phyloP scores from a whole-genome alignment of 1,139 yeast species.

The Sugiyamaella japonica region DNA sequence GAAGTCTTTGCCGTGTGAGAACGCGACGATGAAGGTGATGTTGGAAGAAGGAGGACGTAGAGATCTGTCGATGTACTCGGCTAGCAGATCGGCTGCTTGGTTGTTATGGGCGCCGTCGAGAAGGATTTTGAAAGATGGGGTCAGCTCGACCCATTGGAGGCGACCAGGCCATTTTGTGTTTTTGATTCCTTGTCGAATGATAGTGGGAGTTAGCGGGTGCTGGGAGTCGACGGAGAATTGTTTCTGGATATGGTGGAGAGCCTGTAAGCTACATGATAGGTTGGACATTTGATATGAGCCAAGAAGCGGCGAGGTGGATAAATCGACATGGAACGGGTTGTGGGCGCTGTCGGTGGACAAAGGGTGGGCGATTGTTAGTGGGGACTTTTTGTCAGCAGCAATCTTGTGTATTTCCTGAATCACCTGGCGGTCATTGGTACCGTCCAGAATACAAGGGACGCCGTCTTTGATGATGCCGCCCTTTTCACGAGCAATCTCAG shows the following conservation, averaged over 20 bases:
- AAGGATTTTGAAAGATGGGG: conserved; percentile 48
- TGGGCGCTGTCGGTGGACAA: neutral
- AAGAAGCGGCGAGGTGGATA: conserved; percentile 51
- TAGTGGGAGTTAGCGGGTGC: conserved; percentile 32
- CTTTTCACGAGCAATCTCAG: conserved; percentile 69
- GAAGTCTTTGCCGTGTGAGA: conserved; percentile 71
- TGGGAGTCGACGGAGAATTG: conserved; percentile 23
- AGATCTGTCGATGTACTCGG: conserved; percentile 43
- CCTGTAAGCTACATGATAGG: conserved; percentile 64
- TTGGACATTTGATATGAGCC: conserved; percentile 76
- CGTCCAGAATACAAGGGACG: conserved; percentile 71
- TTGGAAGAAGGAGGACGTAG: conserved; percentile 27
- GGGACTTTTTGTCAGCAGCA: conserved; percentile 21
- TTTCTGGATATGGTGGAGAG: conserved; percentile 45
- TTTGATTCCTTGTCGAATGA: conserved; percentile 53
- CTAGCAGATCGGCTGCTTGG: conserved; percentile 73
- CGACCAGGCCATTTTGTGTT: conserved; percentile 46
- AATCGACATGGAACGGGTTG: conserved; percentile 25
- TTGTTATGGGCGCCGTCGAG: conserved; percentile 94
- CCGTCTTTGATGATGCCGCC: conserved; percentile 74
- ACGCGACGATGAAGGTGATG: conserved; percentile 65
- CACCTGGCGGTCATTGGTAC: conserved; percentile 56
- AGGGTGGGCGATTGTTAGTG: conserved; percentile 20
- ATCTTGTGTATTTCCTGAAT: conserved; percentile 44
- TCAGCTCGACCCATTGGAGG: conserved; percentile 52